phyloP scores from a whole-genome alignment of 176 grass and related monocot species.

The Triticum urartu region DNA sequence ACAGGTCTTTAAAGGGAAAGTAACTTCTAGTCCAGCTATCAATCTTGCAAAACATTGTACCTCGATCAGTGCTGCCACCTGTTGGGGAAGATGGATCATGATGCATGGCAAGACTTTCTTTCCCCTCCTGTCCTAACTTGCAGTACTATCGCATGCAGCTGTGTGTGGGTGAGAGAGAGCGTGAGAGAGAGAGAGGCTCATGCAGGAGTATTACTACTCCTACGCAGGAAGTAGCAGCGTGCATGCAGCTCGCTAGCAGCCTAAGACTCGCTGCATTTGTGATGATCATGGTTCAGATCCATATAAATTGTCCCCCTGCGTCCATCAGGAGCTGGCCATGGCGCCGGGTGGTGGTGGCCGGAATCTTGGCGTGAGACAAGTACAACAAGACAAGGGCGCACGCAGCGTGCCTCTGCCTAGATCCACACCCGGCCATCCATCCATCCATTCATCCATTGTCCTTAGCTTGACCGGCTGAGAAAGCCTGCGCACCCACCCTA shows the following conservation, averaged over 20 bases:
- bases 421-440: not conserved
- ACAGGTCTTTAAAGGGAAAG: slow-evolving; percentile 37
- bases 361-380: slow-evolving; percentile 54
- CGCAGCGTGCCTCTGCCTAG: not conserved
- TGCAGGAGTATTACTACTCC: not conserved
- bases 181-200: not conserved
- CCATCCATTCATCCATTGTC: not conserved
- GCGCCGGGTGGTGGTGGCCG: slow-evolving; percentile 3
- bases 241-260: not conserved
- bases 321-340: slow-evolving; percentile 15
- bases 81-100: slow-evolving; percentile 23
- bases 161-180: too few species aligned
- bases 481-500: slow-evolving; percentile 27
- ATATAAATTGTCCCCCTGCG: slow-evolving; percentile 57
- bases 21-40: slow-evolving; percentile 11
- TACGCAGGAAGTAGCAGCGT: not conserved
- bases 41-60: slow-evolving; percentile 29
- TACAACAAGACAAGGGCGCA: slow-evolving; percentile 39
- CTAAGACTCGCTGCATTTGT: not conserved
- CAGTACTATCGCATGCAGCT: slow-evolving; percentile 18
- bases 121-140: not conserved
- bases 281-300: slow-evolving; percentile 40
- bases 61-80: not conserved
- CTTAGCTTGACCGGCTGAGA: slow-evolving; percentile 26
- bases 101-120: slow-evolving; percentile 40